phyloP scores from a whole-genome alignment of 768 basidiomycete species.

The Leucosporidium scottii region DNA sequence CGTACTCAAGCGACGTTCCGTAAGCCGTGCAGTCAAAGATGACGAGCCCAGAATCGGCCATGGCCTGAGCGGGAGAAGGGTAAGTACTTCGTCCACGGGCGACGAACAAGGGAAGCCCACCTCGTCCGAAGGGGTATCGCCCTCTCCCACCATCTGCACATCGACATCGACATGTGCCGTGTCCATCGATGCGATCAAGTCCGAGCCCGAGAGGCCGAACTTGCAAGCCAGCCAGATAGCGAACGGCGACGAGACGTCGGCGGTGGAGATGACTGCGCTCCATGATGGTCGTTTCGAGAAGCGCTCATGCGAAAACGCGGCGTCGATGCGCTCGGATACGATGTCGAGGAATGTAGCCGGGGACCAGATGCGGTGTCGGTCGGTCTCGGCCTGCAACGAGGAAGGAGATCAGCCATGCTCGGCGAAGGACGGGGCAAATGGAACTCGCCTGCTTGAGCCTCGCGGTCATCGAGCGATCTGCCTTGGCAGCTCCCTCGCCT shows the following conservation, averaged over 20 bases:
- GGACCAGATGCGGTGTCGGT: slow-evolving; percentile 67
- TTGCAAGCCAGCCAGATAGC: slow-evolving; percentile 25
- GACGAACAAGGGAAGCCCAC: too few species aligned
- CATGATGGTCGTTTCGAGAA: background rate
- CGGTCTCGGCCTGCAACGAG: slow-evolving; percentile 57
- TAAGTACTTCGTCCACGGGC: too few species aligned
- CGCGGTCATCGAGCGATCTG: slow-evolving; percentile 54
- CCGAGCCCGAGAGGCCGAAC: slow-evolving; percentile 8
- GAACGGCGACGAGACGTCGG: background rate
- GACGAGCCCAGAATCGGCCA: slow-evolving; percentile 7
- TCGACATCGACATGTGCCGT: background rate
- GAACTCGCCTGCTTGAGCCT: slow-evolving; percentile 4
- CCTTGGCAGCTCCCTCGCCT: slow-evolving; percentile 38
- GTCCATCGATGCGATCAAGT: background rate
- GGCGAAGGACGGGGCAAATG: slow-evolving; percentile 39
- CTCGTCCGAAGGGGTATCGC: background rate
- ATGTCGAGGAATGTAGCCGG: slow-evolving; percentile 59
- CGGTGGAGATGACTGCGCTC: background rate
- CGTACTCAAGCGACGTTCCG: background rate
- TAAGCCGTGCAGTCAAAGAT: slow-evolving; percentile 18
- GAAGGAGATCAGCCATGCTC: slow-evolving; percentile 27
- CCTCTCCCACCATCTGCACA: background rate
- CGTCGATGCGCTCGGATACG: slow-evolving; percentile 45
- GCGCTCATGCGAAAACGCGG: background rate
- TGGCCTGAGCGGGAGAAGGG: background rate